Evolutionary conservation across 73 alveolate genomes (phyloP), one percentile per base, ranked within the genome.

Genomic region (Durusdinium trenchii): DNA sequence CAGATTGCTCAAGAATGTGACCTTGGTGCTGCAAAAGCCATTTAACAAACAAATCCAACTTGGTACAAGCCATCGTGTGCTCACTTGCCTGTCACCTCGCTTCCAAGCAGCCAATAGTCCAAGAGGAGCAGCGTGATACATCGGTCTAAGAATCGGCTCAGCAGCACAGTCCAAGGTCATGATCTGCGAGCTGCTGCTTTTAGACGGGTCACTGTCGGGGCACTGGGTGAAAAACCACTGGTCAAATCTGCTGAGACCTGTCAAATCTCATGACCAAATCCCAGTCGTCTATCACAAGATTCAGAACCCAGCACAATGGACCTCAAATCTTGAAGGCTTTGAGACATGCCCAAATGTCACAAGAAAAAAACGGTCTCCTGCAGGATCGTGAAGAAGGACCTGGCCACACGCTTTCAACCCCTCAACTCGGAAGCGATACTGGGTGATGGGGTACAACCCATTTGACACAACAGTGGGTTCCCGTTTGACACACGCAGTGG

Each of bases 341-440:
- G 84, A 73, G 40, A 30, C 51, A 36, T 73, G 84, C 51, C 86
- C n/a, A n/a, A n/a, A n/a, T n/a, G n/a, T n/a, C n/a, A n/a, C n/a
- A n/a, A n/a, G n/a, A 73, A 16, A 50, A n/a, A 23, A 69, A 36
- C 5, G 60, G 86, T 18, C 28, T 42, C 98, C 98, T 91, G 98
- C 57, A 91, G 57, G 47, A 91, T 18, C 3, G 98, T 91, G 98
- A 67, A 91, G 90, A 91, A 23, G 28, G 98, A 91, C 98, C 98
- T 91, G 87, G 48, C 54, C 3, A 7, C n/a, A 43, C 23, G n/a
- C n/a, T n/a, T n/a, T n/a, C n/a, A n/a, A n/a, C n/a, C n/a, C n/a
- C n/a, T n/a, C n/a, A n/a, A n/a, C n/a, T n/a, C n/a, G n/a, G n/a
- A n/a, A n/a, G n/a, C n/a, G n/a, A n/a, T n/a, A n/a, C n/a, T n/a